These are phyloP conservation scores for Rheum nobile DNA, from an alignment of 148 eudicot genomes.

Conservation along the genomic window DNA sequence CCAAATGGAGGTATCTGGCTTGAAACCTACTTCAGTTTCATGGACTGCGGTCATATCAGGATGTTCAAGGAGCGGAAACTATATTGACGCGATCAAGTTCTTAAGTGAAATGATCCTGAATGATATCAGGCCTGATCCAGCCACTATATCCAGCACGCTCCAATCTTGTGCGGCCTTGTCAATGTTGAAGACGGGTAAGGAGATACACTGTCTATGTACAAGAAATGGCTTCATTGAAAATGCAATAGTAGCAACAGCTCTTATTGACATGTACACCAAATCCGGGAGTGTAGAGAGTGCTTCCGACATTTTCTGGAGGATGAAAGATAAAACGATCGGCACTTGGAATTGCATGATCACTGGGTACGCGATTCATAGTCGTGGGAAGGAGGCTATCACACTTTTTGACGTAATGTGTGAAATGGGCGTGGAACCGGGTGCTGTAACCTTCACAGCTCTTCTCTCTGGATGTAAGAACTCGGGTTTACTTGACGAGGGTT, in stretches of 20 bases:
- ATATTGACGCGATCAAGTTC: constrained; percentile 25
- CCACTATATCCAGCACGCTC: constrained; percentile 40
- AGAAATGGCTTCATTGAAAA: constrained; percentile 32
- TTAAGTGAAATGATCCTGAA: constrained; percentile 32
- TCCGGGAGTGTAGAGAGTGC: constrained; percentile 40
- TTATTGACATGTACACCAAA: constrained; percentile 49
- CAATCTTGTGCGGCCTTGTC: constrained; percentile 53
- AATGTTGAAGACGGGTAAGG: constrained; percentile 40
- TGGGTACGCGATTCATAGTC: constrained; percentile 39
- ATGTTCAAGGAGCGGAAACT: constrained; percentile 35
- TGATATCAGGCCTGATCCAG: constrained; percentile 34
- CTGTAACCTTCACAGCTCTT: constrained; percentile 48
- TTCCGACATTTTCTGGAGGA: constrained; percentile 21
- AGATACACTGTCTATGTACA: constrained; percentile 34
- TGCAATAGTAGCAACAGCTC: constrained; percentile 34
- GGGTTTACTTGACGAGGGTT: constrained; percentile 38
- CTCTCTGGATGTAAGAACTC: constrained; percentile 49
- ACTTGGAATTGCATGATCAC: constrained; percentile 60
- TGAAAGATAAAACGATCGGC: constrained; percentile 27
- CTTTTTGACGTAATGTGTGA: constrained; percentile 34
- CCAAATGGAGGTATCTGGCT: constrained; percentile 28
- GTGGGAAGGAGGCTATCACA: constrained; percentile 29
- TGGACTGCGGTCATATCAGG: constrained; percentile 58
- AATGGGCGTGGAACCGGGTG: constrained; percentile 31
- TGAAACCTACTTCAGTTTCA: constrained; percentile 34